These are phyloP conservation scores for Epichloe festucae DNA, from an alignment of 2,329 filamentous ascomycete genomes.

Conservation along the genomic window DNA sequence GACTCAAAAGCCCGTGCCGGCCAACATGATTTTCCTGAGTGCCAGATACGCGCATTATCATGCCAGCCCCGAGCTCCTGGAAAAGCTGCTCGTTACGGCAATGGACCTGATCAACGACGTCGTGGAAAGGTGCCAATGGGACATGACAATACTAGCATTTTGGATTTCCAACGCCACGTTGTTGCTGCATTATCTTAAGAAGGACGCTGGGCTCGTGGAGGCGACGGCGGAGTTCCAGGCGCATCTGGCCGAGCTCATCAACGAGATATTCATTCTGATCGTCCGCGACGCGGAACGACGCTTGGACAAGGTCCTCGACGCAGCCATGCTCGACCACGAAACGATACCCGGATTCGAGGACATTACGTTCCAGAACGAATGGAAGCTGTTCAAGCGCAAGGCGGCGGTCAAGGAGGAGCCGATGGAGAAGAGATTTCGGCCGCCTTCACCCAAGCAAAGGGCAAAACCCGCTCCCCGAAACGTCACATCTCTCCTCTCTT, in stretches of 20 bases:
- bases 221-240: slow-evolving; percentile 82
- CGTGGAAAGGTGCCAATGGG: slow-evolving; percentile 93
- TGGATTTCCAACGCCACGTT: slow-evolving; percentile 97
- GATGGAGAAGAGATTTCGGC: slow-evolving; percentile 77
- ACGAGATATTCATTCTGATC: slow-evolving; percentile 96
- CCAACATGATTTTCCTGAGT: slow-evolving; percentile 92
- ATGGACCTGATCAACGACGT: slow-evolving; percentile 96
- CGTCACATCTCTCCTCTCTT: slow-evolving; percentile 88
- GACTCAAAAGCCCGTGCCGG: slow-evolving; percentile 94
- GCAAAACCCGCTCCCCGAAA: slow-evolving; percentile 89
- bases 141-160: slow-evolving; percentile 98
- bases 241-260: slow-evolving; percentile 86
- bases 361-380: slow-evolving; percentile 94
- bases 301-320: slow-evolving; percentile 89
- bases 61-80: slow-evolving; percentile 71
- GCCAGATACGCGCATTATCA: slow-evolving; percentile 96
- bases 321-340: slow-evolving; percentile 92
- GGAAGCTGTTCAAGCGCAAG: slow-evolving; percentile 93
- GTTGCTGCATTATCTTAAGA: slow-evolving; percentile 92
- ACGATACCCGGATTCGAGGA: slow-evolving; percentile 96
- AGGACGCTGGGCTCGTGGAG: slow-evolving; percentile 69
- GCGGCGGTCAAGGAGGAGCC: slow-evolving; percentile 83
- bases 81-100: slow-evolving; percentile 66
- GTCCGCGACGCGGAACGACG: slow-evolving; percentile 90
- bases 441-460: slow-evolving; percentile 83